Evolutionary conservation across 2,329 filamentous ascomycete species (phyloP).

Genomic region (Aspergillus viridinutans): DNA sequence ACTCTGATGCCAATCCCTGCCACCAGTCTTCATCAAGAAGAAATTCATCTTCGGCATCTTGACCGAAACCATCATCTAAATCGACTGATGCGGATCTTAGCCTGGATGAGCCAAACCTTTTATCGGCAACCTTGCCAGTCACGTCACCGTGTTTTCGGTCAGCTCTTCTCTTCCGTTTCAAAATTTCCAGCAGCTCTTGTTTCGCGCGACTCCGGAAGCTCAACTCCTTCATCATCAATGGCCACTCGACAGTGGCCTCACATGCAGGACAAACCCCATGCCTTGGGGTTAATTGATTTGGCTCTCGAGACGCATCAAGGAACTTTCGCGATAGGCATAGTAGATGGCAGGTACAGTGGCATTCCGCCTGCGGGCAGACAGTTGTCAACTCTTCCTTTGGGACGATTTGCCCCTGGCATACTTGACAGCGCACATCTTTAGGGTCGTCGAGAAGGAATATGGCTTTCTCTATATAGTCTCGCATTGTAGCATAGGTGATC

Average conservation of each 20-base stretch:
- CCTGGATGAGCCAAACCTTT: too few species aligned
- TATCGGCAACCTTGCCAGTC: not conserved
- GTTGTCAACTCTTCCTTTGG: constrained; percentile 41
- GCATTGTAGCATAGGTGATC: constrained; percentile 50
- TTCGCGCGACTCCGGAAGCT: constrained; percentile 67
- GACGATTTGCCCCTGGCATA: constrained; percentile 46
- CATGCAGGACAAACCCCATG: constrained; percentile 70
- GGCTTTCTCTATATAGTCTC: constrained; percentile 51
- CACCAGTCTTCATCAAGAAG: constrained; percentile 33
- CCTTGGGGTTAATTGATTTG: constrained; percentile 58
- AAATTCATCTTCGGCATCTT: constrained; percentile 19
- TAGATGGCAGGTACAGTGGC: constrained; percentile 51
- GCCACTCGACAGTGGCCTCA: constrained; percentile 61
- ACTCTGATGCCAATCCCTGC: constrained; percentile 23
- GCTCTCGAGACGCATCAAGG: constrained; percentile 38
- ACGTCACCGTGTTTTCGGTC: constrained; percentile 21
- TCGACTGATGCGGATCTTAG: constrained; percentile 4
- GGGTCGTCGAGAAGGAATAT: constrained; percentile 38
- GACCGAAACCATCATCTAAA: constrained; percentile 13
- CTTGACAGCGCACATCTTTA: constrained; percentile 40
- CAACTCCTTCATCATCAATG: constrained; percentile 75
- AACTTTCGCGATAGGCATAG: constrained; percentile 53
- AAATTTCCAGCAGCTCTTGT: constrained; percentile 60
- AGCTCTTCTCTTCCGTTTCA: constrained; percentile 56
- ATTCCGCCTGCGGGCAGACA: constrained; percentile 49